Base-by-base conservation (phyloP, 371 early-diverging fungal species). In the Nosema muscidifuracis region DNA sequence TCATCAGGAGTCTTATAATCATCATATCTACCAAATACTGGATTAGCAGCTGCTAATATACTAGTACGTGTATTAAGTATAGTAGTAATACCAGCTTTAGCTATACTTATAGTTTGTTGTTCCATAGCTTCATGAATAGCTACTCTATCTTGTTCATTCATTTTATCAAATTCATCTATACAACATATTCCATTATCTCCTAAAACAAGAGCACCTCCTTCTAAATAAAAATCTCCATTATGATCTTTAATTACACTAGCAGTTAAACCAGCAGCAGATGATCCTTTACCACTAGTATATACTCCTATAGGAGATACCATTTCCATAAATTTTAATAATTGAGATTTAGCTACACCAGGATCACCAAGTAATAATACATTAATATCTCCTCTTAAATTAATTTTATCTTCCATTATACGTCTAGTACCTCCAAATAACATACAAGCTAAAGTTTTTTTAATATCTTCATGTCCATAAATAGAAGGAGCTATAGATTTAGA, bases 41-140 rank as follows among this genome's bases (percentile, higher is more conserved):
- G 99, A 84, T 99, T 99, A n/a, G 99, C 99, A 10, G 99, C 99
- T 1, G 99, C 99, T 30, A 99, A 85, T 4, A 99, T 94, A 30
- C 94, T 90, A 0, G 97, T 92, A 70, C 97, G 86, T 3, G 97
- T 92, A 83, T 97, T 97, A 34, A 99, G 85, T 66, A 95, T 91
- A 0, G 99, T 97, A 0, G 97, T 97, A 79, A 99, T 99, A 73
- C 98, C 99, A 22, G 99, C 99, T 84, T 99, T 99, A 61, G 98
- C 95, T 75, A 99, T 97, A 9, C 93, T 93, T 67, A 99, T 96
- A 0, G 98, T 99, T 82, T 97, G 97, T 85, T 99, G 99, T 85
- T 99, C 98, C 99, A 99, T 99, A 20, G 99, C 99, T 86, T 99
- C 99, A 85, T 99, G 99, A 78, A 99, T 99, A 22, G 97, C 96